phyloP scores from a whole-genome alignment of 495 filamentous ascomycete species.

The Xylaria scruposa region DNA sequence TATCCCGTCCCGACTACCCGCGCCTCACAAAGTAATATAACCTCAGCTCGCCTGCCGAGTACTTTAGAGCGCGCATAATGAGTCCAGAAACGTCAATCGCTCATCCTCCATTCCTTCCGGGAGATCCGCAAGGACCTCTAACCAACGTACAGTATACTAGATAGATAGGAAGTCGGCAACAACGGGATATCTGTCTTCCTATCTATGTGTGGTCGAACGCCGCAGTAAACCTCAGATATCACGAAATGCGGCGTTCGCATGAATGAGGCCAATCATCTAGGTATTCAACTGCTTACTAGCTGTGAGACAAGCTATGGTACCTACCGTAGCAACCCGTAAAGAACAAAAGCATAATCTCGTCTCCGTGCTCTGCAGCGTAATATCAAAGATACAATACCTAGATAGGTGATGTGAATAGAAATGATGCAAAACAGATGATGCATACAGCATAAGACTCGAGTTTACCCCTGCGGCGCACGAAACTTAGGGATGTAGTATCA shows the following conservation, averaged over 20 bases:
- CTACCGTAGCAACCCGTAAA: background rate
- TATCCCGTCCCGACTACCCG: background rate
- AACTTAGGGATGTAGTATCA: background rate
- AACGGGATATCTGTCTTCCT: background rate
- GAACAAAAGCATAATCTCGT: background rate
- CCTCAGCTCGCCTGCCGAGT: background rate
- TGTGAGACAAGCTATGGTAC: background rate
- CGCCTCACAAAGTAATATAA: background rate
- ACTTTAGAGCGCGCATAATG: background rate
- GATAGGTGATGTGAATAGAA: background rate
- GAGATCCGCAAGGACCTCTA: background rate
- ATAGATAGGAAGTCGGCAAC: background rate
- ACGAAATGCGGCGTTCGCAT: background rate
- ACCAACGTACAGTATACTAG: background rate
- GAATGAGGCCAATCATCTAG: background rate
- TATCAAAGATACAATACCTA: background rate
- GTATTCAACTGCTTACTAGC: background rate
- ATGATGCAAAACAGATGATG: background rate
- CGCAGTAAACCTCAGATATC: background rate
- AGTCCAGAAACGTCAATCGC: background rate
- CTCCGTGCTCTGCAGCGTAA: background rate
- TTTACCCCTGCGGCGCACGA: slow-evolving; percentile 1
- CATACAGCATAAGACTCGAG: background rate
- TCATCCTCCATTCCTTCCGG: slow-evolving; percentile 5
- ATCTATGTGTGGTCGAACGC: background rate